These are phyloP conservation scores for Cryptosporidium bovis DNA, from an alignment of 169 alveolate genomes.

Conservation along the genomic window DNA sequence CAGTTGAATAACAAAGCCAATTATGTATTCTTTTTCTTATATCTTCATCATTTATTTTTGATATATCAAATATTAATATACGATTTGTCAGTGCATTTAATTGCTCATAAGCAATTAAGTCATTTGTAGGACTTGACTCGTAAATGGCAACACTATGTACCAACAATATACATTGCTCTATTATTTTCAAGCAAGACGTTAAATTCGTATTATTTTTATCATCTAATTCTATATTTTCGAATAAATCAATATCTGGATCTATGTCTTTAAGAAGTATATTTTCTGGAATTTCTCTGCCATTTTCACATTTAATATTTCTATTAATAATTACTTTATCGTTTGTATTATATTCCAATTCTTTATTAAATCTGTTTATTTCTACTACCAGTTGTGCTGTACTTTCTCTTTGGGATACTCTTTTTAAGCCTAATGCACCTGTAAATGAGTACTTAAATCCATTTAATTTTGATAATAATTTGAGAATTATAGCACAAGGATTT, in stretches of 20 bases:
- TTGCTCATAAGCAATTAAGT: constrained; percentile 74
- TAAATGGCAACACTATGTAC: constrained; percentile 80
- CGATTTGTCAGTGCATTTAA: constrained; percentile 49
- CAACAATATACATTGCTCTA: constrained; percentile 83
- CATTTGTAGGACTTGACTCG: constrained; percentile 85
- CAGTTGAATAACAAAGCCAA: constrained; percentile 85
- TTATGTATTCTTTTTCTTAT: constrained; percentile 80
- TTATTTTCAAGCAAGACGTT: constrained; percentile 75
- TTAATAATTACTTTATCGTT: neutral
- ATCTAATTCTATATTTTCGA: constrained; percentile 79
- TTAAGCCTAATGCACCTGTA: constrained; percentile 87
- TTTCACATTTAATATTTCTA: constrained; percentile 74
- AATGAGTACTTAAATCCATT: constrained; percentile 76
- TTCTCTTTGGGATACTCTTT: constrained; percentile 84
- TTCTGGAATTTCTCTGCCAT: constrained; percentile 68
- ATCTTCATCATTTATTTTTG: constrained; percentile 81
- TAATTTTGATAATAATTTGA: constrained; percentile 74
- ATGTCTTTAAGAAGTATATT: constrained; percentile 81
- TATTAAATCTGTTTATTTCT: constrained; percentile 76
- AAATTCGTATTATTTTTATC: constrained; percentile 73
- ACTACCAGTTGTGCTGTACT: constrained; percentile 85
- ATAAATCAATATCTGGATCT: constrained; percentile 81
- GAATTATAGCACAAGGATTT: constrained; percentile 78
- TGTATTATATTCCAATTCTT: neutral
- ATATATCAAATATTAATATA: constrained; percentile 81